Evolutionary conservation across 768 basidiomycete species (phyloP), one percentile per base, ranked within the genome.

Genomic region (Tulasnella sp.): DNA sequence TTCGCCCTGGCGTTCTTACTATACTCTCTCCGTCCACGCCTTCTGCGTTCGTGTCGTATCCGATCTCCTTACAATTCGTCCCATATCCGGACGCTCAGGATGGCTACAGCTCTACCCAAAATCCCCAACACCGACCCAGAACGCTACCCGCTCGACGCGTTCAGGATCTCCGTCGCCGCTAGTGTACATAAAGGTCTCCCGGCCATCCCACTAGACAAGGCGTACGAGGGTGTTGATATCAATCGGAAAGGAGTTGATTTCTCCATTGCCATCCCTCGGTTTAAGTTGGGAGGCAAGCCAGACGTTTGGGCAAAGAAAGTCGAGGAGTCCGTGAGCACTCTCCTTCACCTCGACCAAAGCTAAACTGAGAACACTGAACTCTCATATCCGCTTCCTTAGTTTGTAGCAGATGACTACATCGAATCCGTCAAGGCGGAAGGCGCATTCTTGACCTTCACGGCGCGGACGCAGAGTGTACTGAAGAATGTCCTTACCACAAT

Each of bases 181-280:
- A 76, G 78, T 61, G 67, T 90, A 27, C 79, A 82, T 7, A 81
- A 85, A 52, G 78, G 80, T 0, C 71, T 90, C 5, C 81, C 82
- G 27, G 71, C 72, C 2, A 71, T 94, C 53, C 76, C 84, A 0
- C 61, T 90, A 25, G 86, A 87, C 42, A 81, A 88, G 66, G 90
- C 83, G 0, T 96, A 88, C 71, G 69, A 78, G 22, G 92, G 88
- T 21, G 85, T 96, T 0, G 86, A 92, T 68, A 87, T 85, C 63
- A 90, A 88, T 34, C 91, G 93, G 73, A 93, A 93, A 71, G 90
- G 87, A n/a, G 83, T 79, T 45, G 94, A 98, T 72, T 92, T 96
- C 65, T 86, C 87, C 0, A 80, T 97, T 19, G 92, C 94, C 0
- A 71, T 97, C 50, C 88, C 92, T n/a, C 80, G 93, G 62, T 97